Conservation (phyloP, 169 alveolate species). For the Eimeria maxima region DNA sequence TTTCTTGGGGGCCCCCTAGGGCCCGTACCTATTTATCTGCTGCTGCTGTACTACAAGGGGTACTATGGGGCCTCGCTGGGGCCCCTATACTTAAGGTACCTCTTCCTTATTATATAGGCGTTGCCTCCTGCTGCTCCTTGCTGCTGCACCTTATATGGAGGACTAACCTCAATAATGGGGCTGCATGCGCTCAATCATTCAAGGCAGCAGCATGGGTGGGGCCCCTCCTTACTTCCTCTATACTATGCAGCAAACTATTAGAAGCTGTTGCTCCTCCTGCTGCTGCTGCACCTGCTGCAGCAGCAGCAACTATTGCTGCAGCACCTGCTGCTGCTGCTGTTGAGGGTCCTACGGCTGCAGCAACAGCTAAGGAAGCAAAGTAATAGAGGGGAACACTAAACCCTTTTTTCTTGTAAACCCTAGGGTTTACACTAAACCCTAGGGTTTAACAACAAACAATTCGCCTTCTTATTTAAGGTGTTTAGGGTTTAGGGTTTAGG, state of each 20-base stretch:
- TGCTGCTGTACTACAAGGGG: not conserved
- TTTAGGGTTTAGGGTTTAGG: not conserved
- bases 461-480: not conserved
- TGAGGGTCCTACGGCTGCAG: too few relatives aligned
- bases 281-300: not conserved
- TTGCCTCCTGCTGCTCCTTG: not conserved
- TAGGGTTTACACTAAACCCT: too few relatives aligned
- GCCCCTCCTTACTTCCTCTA: not conserved
- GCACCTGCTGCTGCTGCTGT: too few relatives aligned
- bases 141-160: not conserved
- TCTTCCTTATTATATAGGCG: not conserved
- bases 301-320: too few relatives aligned
- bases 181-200: conserved; percentile 66
- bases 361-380: not conserved
- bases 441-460: not conserved
- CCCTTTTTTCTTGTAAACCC: too few relatives aligned
- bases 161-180: conserved; percentile 2
- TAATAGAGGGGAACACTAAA: too few relatives aligned
- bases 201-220: not conserved
- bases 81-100: conserved; percentile 10
- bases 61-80: conserved; percentile 31
- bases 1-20: conserved; percentile 88
- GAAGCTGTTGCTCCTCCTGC: not conserved
- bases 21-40: not conserved
- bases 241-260: not conserved